Evolutionary conservation across 2,329 filamentous ascomycete genomes (phyloP).

Genomic region (Aspergillus sclerotialis): DNA sequence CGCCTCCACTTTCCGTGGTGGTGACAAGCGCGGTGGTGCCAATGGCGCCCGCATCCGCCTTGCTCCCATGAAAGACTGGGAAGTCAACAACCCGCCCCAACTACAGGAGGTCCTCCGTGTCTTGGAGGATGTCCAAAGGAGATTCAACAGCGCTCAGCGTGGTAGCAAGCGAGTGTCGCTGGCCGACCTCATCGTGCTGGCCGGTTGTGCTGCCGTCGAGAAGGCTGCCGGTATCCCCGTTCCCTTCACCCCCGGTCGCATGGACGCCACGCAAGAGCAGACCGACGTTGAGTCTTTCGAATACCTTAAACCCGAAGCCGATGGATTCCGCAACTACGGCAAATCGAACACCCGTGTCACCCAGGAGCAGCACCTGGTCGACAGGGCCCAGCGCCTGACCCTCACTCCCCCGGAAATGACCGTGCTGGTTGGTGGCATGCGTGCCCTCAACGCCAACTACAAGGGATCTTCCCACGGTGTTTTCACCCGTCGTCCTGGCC

Average conservation of each 20-base stretch:
- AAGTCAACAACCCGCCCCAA: slow-evolving; percentile 65
- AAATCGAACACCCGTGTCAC: slow-evolving; percentile 53
- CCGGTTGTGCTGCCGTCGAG: slow-evolving; percentile 64
- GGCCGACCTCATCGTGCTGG: slow-evolving; percentile 73
- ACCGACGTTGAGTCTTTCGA: slow-evolving; percentile 60
- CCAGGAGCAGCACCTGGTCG: slow-evolving; percentile 64
- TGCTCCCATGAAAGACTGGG: slow-evolving; percentile 64
- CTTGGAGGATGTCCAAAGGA: slow-evolving; percentile 58
- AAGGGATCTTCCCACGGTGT: slow-evolving; percentile 63
- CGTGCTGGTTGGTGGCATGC: slow-evolving; percentile 65
- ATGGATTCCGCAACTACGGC: slow-evolving; percentile 77
- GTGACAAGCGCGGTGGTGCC: slow-evolving; percentile 76
- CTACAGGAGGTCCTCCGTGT: slow-evolving; percentile 55
- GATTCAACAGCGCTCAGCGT: slow-evolving; percentile 53
- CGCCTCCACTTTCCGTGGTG: slow-evolving; percentile 64
- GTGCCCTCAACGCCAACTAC: slow-evolving; percentile 62
- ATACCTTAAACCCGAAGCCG: slow-evolving; percentile 62
- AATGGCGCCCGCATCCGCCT: slow-evolving; percentile 74
- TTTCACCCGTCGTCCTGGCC: slow-evolving; percentile 60
- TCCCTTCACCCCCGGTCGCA: slow-evolving; percentile 66
- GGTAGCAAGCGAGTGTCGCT: slow-evolving; percentile 70
- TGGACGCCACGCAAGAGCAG: slow-evolving; percentile 63
- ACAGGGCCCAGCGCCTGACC: slow-evolving; percentile 63
- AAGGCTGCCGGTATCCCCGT: slow-evolving; percentile 61
- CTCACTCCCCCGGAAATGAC: slow-evolving; percentile 65